phyloP scores from a whole-genome alignment of 2,329 filamentous ascomycete species.

The Cladophialophora bantiana region DNA sequence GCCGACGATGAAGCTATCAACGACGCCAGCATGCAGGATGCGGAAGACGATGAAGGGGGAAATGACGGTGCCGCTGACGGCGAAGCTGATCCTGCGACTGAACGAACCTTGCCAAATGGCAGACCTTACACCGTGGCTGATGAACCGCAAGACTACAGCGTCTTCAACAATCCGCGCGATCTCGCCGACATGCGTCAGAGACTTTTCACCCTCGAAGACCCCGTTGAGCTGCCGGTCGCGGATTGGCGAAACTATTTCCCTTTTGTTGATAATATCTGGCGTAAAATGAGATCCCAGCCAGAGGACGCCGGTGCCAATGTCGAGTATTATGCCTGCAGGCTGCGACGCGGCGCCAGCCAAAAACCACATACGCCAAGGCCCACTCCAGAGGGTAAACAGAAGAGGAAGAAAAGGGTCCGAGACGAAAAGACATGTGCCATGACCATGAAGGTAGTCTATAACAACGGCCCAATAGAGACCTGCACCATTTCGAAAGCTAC shows the following conservation, averaged over 20 bases:
- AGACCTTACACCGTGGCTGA: constrained; percentile 25
- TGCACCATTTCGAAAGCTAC: constrained; percentile 53
- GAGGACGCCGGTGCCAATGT: constrained; percentile 48
- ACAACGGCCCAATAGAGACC: constrained; percentile 52
- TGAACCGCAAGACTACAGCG: constrained; percentile 41
- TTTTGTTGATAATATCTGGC: constrained; percentile 60
- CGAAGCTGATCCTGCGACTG: constrained; percentile 21
- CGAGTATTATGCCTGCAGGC: constrained; percentile 57
- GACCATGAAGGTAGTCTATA: constrained; percentile 56
- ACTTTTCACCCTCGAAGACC: constrained; percentile 55
- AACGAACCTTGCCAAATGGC: constrained; percentile 29
- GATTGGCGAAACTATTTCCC: constrained; percentile 58
- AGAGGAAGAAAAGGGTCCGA: constrained; percentile 53
- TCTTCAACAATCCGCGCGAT: constrained; percentile 54
- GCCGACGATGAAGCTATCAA: constrained; percentile 28
- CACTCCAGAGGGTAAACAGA: constrained; percentile 54
- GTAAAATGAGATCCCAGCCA: constrained; percentile 50
- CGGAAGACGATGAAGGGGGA: constrained; percentile 22
- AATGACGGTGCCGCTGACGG: constrained; percentile 11
- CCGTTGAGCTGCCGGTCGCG: constrained; percentile 54
- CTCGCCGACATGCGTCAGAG: constrained; percentile 52
- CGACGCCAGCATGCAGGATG: constrained; percentile 29
- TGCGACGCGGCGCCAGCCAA: constrained; percentile 49
- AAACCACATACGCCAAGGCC: constrained; percentile 50
- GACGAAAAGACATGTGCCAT: constrained; percentile 57